Evolutionary conservation across 2,329 filamentous ascomycete species (phyloP).

Genomic region (Fusarium sp.): DNA sequence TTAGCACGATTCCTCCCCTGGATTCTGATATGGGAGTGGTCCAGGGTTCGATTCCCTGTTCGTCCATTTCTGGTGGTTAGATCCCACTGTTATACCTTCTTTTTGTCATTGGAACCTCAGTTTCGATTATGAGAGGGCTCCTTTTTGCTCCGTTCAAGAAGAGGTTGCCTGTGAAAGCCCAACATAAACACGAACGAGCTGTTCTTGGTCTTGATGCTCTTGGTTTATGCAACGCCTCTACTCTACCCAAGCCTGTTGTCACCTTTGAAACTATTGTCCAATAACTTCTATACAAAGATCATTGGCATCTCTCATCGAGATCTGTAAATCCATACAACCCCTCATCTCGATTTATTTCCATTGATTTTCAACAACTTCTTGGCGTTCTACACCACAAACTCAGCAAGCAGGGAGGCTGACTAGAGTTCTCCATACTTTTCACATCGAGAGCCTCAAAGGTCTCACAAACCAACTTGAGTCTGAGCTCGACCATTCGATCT

Average conservation of each 20-base stretch:
- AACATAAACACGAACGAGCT: too few species aligned
- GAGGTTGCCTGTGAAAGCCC: too few species aligned
- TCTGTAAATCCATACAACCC: neutral
- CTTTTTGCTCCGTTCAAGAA: neutral
- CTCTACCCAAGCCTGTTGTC: too few species aligned
- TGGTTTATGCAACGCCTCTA: too few species aligned
- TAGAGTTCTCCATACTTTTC: slow-evolving; percentile 23
- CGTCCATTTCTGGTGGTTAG: slow-evolving; percentile 48
- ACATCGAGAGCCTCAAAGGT: slow-evolving; percentile 10
- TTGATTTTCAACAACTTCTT: neutral
- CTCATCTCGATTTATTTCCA: slow-evolving; percentile 20
- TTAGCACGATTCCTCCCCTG: slow-evolving; percentile 47
- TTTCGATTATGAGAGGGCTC: too few species aligned
- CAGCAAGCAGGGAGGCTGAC: slow-evolving; percentile 32
- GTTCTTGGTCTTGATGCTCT: too few species aligned
- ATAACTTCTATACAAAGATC: too few species aligned
- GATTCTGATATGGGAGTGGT: slow-evolving; percentile 50
- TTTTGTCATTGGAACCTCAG: slow-evolving; percentile 20
- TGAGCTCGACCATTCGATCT: slow-evolving; percentile 2
- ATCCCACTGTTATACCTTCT: slow-evolving; percentile 33
- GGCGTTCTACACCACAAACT: slow-evolving; percentile 6
- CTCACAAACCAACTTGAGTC: neutral
- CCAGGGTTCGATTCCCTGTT: slow-evolving; percentile 56
- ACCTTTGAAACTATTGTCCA: too few species aligned
- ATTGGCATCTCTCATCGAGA: neutral